A percentile compares a stretch with the other conserved stretches of the same genome.
phyloP scores from a whole-genome alignment of 768 basidiomycete species.

The Lenzites betulinus region DNA sequence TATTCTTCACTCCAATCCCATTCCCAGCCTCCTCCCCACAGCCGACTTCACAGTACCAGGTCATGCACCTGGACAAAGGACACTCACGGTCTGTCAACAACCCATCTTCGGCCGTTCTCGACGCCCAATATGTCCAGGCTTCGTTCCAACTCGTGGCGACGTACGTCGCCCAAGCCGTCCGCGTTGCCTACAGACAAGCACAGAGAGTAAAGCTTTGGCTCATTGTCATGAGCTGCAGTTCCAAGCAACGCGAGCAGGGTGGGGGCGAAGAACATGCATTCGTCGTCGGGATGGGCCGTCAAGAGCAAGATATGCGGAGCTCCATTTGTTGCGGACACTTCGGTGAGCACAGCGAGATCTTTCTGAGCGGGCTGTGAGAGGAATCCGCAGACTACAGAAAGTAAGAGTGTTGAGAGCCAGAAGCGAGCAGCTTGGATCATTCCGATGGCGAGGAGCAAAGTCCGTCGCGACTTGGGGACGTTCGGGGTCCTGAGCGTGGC shows the following conservation, averaged over 20 bases:
- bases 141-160: conserved; percentile 57
- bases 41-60: too few relatives aligned
- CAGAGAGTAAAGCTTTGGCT: conserved; percentile 53
- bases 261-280: conserved; percentile 92
- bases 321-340: background rate
- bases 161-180: conserved; percentile 66
- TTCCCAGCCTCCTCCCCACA: too few relatives aligned
- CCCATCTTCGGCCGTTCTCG: conserved; percentile 49
- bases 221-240: background rate
- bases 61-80: conserved; percentile 1
- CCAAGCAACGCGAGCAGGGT: conserved; percentile 60
- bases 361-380: conserved; percentile 7
- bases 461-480: too few relatives aligned
- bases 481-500: too few relatives aligned
- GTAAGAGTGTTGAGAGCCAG: conserved; percentile 2
- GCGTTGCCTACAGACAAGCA: conserved; percentile 83
- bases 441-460: background rate
- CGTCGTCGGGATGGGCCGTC: conserved; percentile 95
- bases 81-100: conserved; percentile 74
- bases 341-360: background rate
- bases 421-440: background rate
- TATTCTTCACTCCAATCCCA: too few relatives aligned
- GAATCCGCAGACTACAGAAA: conserved; percentile 1
- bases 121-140: conserved; percentile 76
- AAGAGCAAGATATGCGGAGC: conserved; percentile 56